These are phyloP conservation scores for Cyclotella sp. DNA, from an alignment of 108 stramenopile genomes.

Conservation along the genomic window DNA sequence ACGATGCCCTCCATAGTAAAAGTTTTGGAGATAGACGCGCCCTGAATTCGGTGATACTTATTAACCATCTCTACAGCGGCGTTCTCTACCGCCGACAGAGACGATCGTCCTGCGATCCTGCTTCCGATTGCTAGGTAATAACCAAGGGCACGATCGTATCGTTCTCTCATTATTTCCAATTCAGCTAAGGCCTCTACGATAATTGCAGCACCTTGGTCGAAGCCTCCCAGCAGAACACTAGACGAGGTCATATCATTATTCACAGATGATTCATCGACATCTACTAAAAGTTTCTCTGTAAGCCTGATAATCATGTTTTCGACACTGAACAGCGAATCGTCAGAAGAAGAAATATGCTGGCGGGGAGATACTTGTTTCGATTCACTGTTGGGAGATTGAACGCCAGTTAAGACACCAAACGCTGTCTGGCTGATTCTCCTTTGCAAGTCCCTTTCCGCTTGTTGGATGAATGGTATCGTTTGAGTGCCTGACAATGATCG, in stretches of 20 bases:
- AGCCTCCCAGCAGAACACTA: constrained; percentile 22
- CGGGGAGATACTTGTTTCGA: constrained; percentile 16
- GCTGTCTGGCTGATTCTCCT: constrained; percentile 54
- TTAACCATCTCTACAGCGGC: constrained; percentile 54
- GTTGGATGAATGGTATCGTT: constrained; percentile 29
- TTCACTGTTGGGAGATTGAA: constrained; percentile 9
- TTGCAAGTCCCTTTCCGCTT: constrained; percentile 42
- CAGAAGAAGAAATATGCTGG: constrained; percentile 44
- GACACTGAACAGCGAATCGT: constrained; percentile 46
- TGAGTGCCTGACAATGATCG: constrained; percentile 8
- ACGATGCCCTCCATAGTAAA: constrained; percentile 1
- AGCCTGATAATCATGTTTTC: constrained; percentile 28
- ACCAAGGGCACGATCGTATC: constrained; percentile 64
- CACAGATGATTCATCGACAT: background rate
- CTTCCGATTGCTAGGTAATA: constrained; percentile 71
- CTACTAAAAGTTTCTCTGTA: constrained; percentile 23
- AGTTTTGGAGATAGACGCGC: background rate
- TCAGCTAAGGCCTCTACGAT: constrained; percentile 69
- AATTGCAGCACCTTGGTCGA: constrained; percentile 24
- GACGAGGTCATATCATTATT: constrained; percentile 11
- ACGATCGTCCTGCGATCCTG: constrained; percentile 33
- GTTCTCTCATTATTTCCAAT: constrained; percentile 73
- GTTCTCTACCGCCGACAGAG: constrained; percentile 49
- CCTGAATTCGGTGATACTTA: constrained; percentile 8
- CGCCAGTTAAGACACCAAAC: constrained; percentile 40